A percentile compares a stretch with the other conserved stretches of the same genome.
Evolutionary conservation across 805 yeast genomes (phyloP).

Genomic region (Kregervanrija fluxuum): DNA sequence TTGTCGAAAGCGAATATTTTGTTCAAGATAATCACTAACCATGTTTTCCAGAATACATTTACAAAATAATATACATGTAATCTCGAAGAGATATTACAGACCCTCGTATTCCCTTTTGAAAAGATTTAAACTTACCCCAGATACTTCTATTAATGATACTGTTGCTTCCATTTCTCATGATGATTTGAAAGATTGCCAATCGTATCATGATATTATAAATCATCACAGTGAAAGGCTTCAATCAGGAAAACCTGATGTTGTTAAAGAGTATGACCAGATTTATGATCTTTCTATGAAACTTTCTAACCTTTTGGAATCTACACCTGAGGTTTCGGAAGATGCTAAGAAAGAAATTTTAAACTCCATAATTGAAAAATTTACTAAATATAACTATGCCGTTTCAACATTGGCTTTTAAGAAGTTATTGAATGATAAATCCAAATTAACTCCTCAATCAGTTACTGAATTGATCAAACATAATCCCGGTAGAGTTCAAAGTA

Average conservation of each 20-base stretch:
- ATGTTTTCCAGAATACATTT: too few relatives aligned
- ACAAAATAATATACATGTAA: too few relatives aligned
- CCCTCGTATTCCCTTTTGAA: too few relatives aligned
- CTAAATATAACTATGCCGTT: slow-evolving; percentile 21
- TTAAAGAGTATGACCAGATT: slow-evolving; percentile 8
- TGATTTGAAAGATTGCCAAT: slow-evolving; percentile 4
- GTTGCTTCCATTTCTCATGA: slow-evolving; percentile 1
- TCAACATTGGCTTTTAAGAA: slow-evolving; percentile 14
- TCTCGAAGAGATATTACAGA: too few relatives aligned
- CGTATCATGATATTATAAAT: slow-evolving; percentile 6
- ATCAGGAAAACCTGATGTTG: not conserved
- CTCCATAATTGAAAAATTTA: slow-evolving; percentile 17
- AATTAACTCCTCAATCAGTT: slow-evolving; percentile 11
- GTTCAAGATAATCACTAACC: too few relatives aligned
- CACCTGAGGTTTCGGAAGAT: slow-evolving; percentile 6
- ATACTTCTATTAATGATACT: slow-evolving; percentile 2
- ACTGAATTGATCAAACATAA: slow-evolving; percentile 25
- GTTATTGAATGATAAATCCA: slow-evolving; percentile 2
- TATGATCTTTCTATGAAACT: slow-evolving; percentile 9
- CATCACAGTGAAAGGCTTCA: slow-evolving; percentile 8
- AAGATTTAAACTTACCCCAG: not conserved
- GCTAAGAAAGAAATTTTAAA: slow-evolving; percentile 16
- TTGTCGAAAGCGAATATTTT: too few relatives aligned
- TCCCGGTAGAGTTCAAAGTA: slow-evolving; percentile 30
- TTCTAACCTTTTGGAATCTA: slow-evolving; percentile 7